Evolutionary conservation across 768 basidiomycete genomes (phyloP), one percentile per base, ranked within the genome.

Genomic region (Tylopilus plumbeoviolaceoides): DNA sequence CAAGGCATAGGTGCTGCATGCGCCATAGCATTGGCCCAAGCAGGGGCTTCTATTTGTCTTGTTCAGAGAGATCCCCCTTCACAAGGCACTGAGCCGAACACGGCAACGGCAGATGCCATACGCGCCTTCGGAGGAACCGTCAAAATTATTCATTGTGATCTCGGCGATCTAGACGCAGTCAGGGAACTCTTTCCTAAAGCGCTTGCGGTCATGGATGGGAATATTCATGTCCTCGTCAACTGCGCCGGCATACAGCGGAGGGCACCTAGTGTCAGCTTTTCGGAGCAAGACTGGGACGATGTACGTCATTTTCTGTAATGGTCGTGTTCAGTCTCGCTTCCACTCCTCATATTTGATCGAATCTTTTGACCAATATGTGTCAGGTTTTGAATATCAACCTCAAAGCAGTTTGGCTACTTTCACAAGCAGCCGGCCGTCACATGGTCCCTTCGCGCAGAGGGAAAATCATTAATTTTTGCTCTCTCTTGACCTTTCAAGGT

Each of bases 381-480:
- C 43, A 91, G 89, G 90, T 92, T 51, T 75, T 94, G 53, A 79
- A 88, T 61, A 82, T 91, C 59, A 97, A 97, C 75, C 82, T 97
- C 66, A 92, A 91, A 70, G 82, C 91, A 8, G 83, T 80, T 53
- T 97, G 87, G 81, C 78, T 91, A 27, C 85, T 95, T 56, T 84
- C 83, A 15, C 88, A 89, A 70, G 87, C 90, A 46, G 88, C 87
- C n/a, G 93, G 91, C 12, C 75, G 78, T 56, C 94, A 97, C 73
- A 95, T 95, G 92, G 82, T 94, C 11, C 83, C 77, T 49, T 82
- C 73, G 61, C 75, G 75, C 68, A 68, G 89, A 70, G 74, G 91
- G 30, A 85, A 86, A 67, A 83, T 87, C 61, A 84, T 87, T 67
- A 85, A 85, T 66, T 76, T 86, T 58, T 81, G 79, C 55, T 80